Percentiles rank a stretch among this genome's conserved stretches.
phyloP scores from a whole-genome alignment of 192 early-diverging fungal species.

The Podila minutissima region DNA sequence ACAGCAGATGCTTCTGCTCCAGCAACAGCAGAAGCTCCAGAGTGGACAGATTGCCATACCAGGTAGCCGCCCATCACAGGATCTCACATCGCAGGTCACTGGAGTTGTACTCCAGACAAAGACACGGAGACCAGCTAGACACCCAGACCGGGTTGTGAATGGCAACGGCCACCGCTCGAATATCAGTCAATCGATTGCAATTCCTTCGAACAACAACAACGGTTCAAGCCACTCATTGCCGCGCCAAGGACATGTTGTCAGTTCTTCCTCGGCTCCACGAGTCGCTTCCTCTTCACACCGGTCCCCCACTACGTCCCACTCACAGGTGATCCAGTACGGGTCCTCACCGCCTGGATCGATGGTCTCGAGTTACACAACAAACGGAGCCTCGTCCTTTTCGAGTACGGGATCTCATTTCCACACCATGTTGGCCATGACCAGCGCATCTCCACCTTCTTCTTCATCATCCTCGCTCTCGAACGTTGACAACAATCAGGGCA shows the following conservation, averaged over 20 bases:
- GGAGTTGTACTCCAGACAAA: constrained; percentile 41
- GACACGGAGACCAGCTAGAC: constrained; percentile 23
- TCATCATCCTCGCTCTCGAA: constrained; percentile 27
- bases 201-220: constrained; percentile 3
- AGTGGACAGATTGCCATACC: background rate
- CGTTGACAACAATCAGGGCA: background rate
- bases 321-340: background rate
- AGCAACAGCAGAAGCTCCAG: constrained; percentile 23
- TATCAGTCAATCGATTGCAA: constrained; percentile 14
- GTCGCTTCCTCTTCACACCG: background rate
- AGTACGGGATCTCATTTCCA: constrained; percentile 35
- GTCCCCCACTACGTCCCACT: constrained; percentile 2
- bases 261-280: background rate
- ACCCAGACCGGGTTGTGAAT: constrained; percentile 20
- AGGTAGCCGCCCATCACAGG: constrained; percentile 1
- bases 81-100: constrained; percentile 14
- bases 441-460: constrained; percentile 23
- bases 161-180: background rate
- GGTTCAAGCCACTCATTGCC: background rate
- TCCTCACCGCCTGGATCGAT: constrained; percentile 21
- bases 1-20: constrained; percentile 21
- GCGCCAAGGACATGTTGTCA: background rate
- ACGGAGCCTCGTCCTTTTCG: constrained; percentile 26
- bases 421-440: constrained; percentile 36
- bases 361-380: constrained; percentile 14